A percentile compares a stretch with the other conserved stretches of the same genome.
Conservation (phyloP, 305 asterid species). For the Coffea humblotiana region DNA sequence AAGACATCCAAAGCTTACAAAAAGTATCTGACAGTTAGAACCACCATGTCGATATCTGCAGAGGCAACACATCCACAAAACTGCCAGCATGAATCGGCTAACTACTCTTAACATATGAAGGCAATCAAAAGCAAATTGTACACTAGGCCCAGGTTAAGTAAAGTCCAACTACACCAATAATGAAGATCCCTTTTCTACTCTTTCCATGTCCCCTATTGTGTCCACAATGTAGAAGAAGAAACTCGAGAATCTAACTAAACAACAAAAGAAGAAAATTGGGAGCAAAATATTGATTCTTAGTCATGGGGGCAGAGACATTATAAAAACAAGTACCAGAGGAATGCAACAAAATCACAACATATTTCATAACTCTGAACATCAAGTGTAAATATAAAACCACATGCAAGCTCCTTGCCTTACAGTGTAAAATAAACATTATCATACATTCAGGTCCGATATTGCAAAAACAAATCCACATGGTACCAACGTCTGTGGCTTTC, state of each 20-base stretch:
- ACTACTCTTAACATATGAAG: background rate
- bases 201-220: background rate
- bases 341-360: background rate
- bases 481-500: background rate
- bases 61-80: background rate
- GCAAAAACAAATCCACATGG: background rate
- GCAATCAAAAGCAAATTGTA: background rate
- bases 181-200: background rate
- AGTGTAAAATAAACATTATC: background rate
- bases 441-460: background rate
- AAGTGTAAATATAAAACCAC: background rate
- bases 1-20: background rate
- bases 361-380: background rate
- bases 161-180: background rate
- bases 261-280: background rate
- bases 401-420: background rate
- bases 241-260: background rate
- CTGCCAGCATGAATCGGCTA: background rate
- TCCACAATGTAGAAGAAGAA: background rate
- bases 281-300: background rate
- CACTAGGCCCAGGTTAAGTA: background rate
- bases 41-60: background rate
- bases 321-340: background rate
- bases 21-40: background rate
- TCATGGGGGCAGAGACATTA: background rate